These are phyloP conservation scores for Castanopsis chinensis DNA, from an alignment of 306 rosid species.

Conservation along the genomic window DNA sequence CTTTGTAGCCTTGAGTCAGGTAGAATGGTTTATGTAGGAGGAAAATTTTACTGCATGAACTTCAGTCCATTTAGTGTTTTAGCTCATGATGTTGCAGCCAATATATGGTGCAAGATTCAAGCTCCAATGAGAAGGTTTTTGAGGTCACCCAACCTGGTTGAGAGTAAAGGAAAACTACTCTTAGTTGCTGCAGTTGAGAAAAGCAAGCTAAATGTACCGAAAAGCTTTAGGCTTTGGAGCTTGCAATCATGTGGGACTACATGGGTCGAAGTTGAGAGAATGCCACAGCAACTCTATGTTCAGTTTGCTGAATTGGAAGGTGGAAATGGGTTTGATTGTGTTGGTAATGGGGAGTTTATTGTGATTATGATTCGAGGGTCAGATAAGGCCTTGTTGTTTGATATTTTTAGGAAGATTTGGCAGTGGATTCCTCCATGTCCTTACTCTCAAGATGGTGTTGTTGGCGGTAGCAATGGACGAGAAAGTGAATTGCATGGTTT, in stretches of 20 bases:
- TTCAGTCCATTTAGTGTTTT: constrained; percentile 78
- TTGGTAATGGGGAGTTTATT: constrained; percentile 79
- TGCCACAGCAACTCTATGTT: constrained; percentile 79
- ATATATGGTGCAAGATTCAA: constrained; percentile 80
- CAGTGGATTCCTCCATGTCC: constrained; percentile 97
- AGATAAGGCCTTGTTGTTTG: constrained; percentile 65
- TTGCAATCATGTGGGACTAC: constrained; percentile 71
- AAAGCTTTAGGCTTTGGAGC: constrained; percentile 81
- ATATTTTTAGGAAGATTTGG: constrained; percentile 66
- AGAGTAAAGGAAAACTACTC: constrained; percentile 59
- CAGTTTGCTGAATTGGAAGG: constrained; percentile 64
- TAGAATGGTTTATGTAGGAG: constrained; percentile 62
- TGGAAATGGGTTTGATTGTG: constrained; percentile 73
- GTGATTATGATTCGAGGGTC: constrained; percentile 48
- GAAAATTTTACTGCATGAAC: constrained; percentile 83
- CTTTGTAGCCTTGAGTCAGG: constrained; percentile 86
- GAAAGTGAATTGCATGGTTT: constrained; percentile 64
- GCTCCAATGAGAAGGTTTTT: constrained; percentile 89
- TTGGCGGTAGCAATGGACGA: constrained; percentile 4
- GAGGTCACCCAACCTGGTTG: constrained; percentile 70
- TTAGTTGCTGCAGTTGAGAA: constrained; percentile 85
- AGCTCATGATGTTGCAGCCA: constrained; percentile 49
- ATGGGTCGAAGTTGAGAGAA: constrained; percentile 92
- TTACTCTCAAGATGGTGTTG: constrained; percentile 22
- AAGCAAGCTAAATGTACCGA: constrained; percentile 84